Evolutionary conservation across 768 basidiomycete genomes (phyloP).

Genomic region (Exidia glandulosa): DNA sequence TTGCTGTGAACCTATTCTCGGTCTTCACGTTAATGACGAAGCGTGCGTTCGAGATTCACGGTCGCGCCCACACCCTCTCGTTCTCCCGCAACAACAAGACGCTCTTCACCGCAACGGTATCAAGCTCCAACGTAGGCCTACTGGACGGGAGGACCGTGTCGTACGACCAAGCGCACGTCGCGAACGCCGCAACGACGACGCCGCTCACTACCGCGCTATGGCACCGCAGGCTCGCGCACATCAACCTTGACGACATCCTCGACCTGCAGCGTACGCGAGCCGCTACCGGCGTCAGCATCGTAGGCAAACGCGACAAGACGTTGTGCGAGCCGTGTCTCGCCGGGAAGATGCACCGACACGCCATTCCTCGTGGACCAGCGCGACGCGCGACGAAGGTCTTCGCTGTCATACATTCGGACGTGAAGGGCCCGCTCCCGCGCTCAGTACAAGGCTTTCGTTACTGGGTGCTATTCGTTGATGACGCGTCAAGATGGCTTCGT

Average conservation of each 20-base stretch:
- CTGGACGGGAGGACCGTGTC: background rate
- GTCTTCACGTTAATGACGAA: slow-evolving; percentile 11
- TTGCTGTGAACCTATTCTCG: slow-evolving; percentile 7
- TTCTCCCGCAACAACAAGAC: slow-evolving; percentile 1
- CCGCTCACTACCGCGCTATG: slow-evolving; percentile 9
- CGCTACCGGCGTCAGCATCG: slow-evolving; percentile 16
- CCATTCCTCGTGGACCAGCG: slow-evolving; percentile 22
- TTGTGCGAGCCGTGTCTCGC: slow-evolving; percentile 24
- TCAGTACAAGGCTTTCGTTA: background rate
- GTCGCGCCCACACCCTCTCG: background rate
- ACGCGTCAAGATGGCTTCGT: background rate
- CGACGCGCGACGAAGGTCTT: slow-evolving; percentile 12
- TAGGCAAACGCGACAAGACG: slow-evolving; percentile 9
- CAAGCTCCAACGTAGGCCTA: slow-evolving; percentile 2
- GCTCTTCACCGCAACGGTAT: slow-evolving; percentile 8
- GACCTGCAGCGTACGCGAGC: slow-evolving; percentile 11
- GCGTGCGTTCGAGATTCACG: slow-evolving; percentile 2
- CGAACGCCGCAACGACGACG: background rate
- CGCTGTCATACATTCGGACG: slow-evolving; percentile 6
- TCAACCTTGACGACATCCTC: slow-evolving; percentile 10
- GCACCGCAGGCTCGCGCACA: slow-evolving; percentile 19
- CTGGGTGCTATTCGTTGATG: background rate
- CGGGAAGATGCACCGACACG: slow-evolving; percentile 21
- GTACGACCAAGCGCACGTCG: background rate
- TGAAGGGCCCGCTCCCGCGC: slow-evolving; percentile 8